A percentile compares a stretch with the other conserved stretches of the same genome.
These are phyloP conservation scores for Pochonia chlamydosporia DNA, from an alignment of 2,329 filamentous ascomycete genomes.

Conservation along the genomic window DNA sequence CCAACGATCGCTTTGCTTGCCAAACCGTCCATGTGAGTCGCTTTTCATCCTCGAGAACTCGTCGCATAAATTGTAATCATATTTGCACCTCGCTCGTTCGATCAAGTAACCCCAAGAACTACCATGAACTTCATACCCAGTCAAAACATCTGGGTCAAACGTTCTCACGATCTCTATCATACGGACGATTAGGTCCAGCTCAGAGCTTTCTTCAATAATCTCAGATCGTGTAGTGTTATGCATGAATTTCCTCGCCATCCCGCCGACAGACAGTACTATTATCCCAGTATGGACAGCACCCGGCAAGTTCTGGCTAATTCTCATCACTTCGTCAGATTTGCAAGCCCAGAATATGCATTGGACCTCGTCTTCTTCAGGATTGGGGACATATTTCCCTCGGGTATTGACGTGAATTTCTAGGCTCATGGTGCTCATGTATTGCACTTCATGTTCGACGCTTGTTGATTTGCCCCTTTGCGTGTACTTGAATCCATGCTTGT, in stretches of 20 bases:
- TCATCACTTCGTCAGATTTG: conserved; percentile 59
- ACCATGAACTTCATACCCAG: conserved; percentile 91
- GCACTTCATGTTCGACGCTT: conserved; percentile 74
- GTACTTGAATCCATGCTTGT: conserved; percentile 78
- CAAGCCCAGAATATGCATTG: conserved; percentile 87
- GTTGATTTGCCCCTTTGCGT: conserved; percentile 70
- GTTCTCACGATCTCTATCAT: conserved; percentile 80
- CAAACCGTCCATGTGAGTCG: conserved; percentile 75
- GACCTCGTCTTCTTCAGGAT: conserved; percentile 86
- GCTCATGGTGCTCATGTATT: conserved; percentile 97
- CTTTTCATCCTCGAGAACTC: conserved; percentile 86
- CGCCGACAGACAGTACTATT: conserved; percentile 62
- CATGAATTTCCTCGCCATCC: conserved; percentile 54
- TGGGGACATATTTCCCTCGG: conserved; percentile 71
- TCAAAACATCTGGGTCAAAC: conserved; percentile 86
- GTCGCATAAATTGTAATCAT: conserved; percentile 85
- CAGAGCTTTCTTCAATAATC: conserved; percentile 68
- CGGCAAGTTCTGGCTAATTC: conserved; percentile 32
- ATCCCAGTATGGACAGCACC: conserved; percentile 60
- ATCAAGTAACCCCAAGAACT: conserved; percentile 94
- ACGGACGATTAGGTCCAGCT: conserved; percentile 79
- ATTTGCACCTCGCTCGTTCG: conserved; percentile 78
- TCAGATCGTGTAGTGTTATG: conserved; percentile 55
- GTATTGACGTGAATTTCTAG: conserved; percentile 90
- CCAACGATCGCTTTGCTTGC: conserved; percentile 84